Conservation (phyloP, 345 rosid genomes). For the Rhizophora apiculata region DNA sequence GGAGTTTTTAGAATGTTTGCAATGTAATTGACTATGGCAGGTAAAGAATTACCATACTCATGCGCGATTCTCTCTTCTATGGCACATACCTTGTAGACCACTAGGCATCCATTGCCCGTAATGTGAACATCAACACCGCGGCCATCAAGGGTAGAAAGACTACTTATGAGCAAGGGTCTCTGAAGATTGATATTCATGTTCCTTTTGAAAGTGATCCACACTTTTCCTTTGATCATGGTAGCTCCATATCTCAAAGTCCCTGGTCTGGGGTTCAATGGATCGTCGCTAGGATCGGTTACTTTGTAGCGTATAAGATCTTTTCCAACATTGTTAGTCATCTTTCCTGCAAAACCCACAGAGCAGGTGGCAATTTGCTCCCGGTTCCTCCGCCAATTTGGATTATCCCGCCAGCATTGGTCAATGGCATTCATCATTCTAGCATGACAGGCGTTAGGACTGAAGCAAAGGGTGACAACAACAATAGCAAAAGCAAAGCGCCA, state of each 20-base stretch:
- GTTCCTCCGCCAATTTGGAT: conserved; percentile 45
- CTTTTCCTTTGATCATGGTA: conserved; percentile 47
- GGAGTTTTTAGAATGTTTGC: no score
- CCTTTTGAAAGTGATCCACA: conserved; percentile 66
- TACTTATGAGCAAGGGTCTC: conserved; percentile 56
- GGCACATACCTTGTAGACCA: conserved; percentile 39
- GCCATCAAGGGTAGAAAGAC: conserved; percentile 73
- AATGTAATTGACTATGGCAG: background rate
- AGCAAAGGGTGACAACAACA: conserved; percentile 12
- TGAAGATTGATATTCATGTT: conserved; percentile 55
- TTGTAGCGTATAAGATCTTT: conserved; percentile 36
- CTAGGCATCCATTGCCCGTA: conserved; percentile 53
- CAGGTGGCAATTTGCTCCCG: conserved; percentile 55
- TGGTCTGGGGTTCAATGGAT: conserved; percentile 57
- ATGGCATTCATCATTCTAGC: conserved; percentile 48
- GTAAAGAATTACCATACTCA: no score
- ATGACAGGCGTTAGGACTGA: background rate
- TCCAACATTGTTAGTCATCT: conserved; percentile 63
- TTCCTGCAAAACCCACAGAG: conserved; percentile 60
- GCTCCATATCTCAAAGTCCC: conserved; percentile 70
- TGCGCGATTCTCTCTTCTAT: background rate
- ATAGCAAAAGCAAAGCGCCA: conserved; percentile 18
- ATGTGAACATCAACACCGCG: conserved; percentile 57
- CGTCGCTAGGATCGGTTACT: conserved; percentile 63
- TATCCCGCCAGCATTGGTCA: conserved; percentile 63